Evolutionary conservation across 2,329 filamentous ascomycete genomes (phyloP), one percentile per base, ranked within the genome.

Genomic region (Cryphonectria naterciae): DNA sequence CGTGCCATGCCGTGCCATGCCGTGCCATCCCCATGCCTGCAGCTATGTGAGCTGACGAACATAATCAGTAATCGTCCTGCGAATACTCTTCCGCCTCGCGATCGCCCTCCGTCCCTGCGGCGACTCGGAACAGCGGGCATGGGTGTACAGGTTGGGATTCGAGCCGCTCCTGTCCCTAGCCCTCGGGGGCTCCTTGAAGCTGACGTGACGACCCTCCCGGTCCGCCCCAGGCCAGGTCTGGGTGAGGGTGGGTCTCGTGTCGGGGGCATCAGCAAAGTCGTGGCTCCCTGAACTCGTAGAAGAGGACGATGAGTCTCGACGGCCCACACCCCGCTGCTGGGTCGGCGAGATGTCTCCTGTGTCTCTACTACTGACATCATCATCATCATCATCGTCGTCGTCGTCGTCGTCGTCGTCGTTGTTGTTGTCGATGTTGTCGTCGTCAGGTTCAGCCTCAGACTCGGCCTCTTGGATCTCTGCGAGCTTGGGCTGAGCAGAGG

Each of bases 51-150:
- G 65, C 15, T 58, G 70, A 22, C 70, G 68, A 25, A 72, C 65
- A 13, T 67, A 72, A 25, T 71, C 68, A 2, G 61, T 43, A 15
- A 72, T 68, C 28, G 69, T 56, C 65, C 67, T 56, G 25, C 64
- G 67, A 35, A 72, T 70, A 62, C 65, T 72, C 62, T 66, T 72
- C 28, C 67, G 68, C 10, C 65, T 72, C 41, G 65, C 63, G 15
- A 70, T 41, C n/a, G 68, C 54, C 25, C 68, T 56, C 37, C 61
- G 64, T 10, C 52, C 65, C 56, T 62, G 28, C 4, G 71, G 71
- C 15, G 71, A 72, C 62, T 68, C 70, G 19, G 60, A 35, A 1
- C 58, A 56, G 67, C 60, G 22, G 35, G 39, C 39, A 46, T 56
- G 37, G 22, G 54, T 13, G 65, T 68, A 66, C 68, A 70, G 41